A percentile compares a stretch with the other conserved stretches of the same genome.
Evolutionary conservation across 2,329 filamentous ascomycete species (phyloP).

Genomic region (Calonectria hawksworthii): DNA sequence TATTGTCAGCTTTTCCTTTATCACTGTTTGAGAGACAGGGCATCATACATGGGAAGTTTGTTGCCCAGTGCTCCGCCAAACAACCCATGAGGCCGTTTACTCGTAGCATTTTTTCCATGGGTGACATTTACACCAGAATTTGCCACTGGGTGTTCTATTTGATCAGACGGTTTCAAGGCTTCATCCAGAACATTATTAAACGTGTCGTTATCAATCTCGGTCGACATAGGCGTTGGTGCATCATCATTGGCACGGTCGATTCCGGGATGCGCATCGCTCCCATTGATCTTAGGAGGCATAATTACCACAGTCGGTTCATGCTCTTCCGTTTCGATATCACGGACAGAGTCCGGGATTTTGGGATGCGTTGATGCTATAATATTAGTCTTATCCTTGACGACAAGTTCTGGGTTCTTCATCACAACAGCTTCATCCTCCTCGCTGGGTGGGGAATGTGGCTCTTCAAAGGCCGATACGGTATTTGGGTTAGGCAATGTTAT

Average conservation of each 20-base stretch:
- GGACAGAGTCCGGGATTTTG: slow-evolving; percentile 30
- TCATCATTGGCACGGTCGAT: not conserved
- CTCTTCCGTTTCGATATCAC: slow-evolving; percentile 12
- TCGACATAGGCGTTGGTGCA: not conserved
- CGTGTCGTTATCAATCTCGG: not conserved
- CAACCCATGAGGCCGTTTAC: not conserved
- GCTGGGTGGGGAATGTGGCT: slow-evolving; percentile 43
- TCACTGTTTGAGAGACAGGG: not conserved
- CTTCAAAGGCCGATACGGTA: slow-evolving; percentile 30
- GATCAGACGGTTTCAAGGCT: too few species aligned
- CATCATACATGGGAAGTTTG: slow-evolving; percentile 38
- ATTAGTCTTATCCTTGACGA: slow-evolving; percentile 31
- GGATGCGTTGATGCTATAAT: slow-evolving; percentile 30
- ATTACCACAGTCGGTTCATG: slow-evolving; percentile 1
- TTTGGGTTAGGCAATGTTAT: slow-evolving; percentile 44
- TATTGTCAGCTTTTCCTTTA: slow-evolving; percentile 21
- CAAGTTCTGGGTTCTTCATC: slow-evolving; percentile 43
- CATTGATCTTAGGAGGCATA: not conserved
- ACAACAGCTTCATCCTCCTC: slow-evolving; percentile 60
- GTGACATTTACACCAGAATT: not conserved
- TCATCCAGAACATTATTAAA: not conserved
- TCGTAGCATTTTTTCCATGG: not conserved
- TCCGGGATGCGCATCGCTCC: not conserved
- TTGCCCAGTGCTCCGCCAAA: not conserved
- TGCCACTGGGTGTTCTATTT: not conserved